Evolutionary conservation across 2,329 filamentous ascomycete genomes (phyloP), one percentile per base, ranked within the genome.

Genomic region (Stagonosporopsis vannaccii): DNA sequence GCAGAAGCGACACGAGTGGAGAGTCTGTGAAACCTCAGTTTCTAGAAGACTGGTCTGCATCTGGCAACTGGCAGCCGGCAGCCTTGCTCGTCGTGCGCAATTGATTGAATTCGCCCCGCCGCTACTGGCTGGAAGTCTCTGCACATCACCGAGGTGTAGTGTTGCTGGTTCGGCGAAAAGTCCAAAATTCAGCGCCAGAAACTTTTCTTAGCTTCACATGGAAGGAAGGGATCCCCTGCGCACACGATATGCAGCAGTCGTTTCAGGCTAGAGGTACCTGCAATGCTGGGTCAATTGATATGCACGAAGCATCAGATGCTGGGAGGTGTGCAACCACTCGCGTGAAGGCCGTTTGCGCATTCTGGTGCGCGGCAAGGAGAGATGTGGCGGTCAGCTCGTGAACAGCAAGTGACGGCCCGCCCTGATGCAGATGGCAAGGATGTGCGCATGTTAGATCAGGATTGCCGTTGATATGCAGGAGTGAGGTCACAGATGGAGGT

Each of bases 241-340:
- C 68, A 71, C 72, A 73, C 67, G 66, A 63, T 44, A 58, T 57
- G 61, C 66, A 68, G 60, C 45, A 43, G 53, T 32, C 32, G 44
- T 55, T 58, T 50, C 60, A 63, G 61, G 41, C 61, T 65, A 70
- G 68, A 58, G 28, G 30, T 62, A 46, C 61, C 61, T 67, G 67
- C 19, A 57, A 58, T 46, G 47, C 59, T 65, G 63, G 63, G 61
- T 56, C 65, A 49, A 13, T 19, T 66, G 65, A 63, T 65, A 73
- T 75, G 70, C 70, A 71, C 66, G 59, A 65, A 65, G 66, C 66
- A 64, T 68, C 69, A 70, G 65, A 73, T 70, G 65, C 70, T 67
- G 63, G 61, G 47, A 51, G 42, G 49, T 41, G 41, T 45, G 49
- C 26, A 37, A 39, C 53, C 47, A 56, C 40, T 56, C 53, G 59